Percentiles rank a stretch among this genome's conserved stretches.
Conservation (phyloP, 441 rosid genomes). For the Daphne laureola region DNA sequence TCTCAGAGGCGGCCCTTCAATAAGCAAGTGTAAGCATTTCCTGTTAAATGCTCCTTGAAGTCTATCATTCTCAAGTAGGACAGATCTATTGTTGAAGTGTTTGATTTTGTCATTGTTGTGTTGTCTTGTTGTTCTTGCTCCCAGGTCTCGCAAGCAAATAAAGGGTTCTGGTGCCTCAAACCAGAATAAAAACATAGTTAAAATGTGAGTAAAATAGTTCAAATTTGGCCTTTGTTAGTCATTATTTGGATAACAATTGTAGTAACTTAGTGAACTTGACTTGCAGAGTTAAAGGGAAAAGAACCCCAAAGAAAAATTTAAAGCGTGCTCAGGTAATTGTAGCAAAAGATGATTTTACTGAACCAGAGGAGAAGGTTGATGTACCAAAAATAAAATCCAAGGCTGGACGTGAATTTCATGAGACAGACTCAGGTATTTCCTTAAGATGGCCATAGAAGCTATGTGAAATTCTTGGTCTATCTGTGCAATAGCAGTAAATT, state of each 20-base stretch:
- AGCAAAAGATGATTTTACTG: constrained; percentile 26
- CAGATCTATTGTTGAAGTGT: constrained; percentile 5
- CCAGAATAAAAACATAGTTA: constrained; percentile 33
- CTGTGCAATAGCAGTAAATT: too few species aligned
- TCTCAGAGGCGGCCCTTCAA: constrained; percentile 33
- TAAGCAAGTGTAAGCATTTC: constrained; percentile 44
- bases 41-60: constrained; percentile 7
- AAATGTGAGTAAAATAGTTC: constrained; percentile 44
- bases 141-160: constrained; percentile 50
- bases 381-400: constrained; percentile 31
- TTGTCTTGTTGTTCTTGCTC: constrained; percentile 13
- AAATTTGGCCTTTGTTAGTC: constrained; percentile 11
- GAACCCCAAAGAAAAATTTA: constrained; percentile 73
- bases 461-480: too few species aligned
- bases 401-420: constrained; percentile 17
- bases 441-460: background rate
- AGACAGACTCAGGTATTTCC: constrained; percentile 27
- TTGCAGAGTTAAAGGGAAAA: constrained; percentile 66
- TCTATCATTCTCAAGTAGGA: background rate
- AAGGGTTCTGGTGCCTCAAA: constrained; percentile 31
- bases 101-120: background rate
- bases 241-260: background rate
- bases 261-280: constrained; percentile 13
- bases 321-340: constrained; percentile 28
- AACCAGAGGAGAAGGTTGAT: constrained; percentile 36